These are phyloP conservation scores for Tricholoma furcatifolium DNA, from an alignment of 768 basidiomycete species.

Conservation along the genomic window DNA sequence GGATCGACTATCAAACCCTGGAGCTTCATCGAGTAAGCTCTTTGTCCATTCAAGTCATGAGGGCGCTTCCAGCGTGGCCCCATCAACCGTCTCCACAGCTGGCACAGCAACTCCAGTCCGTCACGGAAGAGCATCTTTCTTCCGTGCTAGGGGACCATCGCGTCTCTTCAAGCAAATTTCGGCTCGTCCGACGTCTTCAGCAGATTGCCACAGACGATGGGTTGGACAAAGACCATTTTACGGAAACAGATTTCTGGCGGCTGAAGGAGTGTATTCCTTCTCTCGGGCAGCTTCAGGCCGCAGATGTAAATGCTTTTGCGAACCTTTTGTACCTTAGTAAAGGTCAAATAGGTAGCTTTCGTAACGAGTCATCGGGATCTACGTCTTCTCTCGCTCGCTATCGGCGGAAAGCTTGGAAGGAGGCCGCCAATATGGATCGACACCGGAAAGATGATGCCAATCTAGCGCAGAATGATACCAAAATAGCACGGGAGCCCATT, in stretches of 20 bases:
- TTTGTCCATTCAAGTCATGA: conserved; percentile 42
- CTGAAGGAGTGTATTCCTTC: conserved; percentile 76
- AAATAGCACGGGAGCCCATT: conserved; percentile 41
- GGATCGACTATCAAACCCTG: conserved; percentile 7
- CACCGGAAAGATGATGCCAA: conserved; percentile 16
- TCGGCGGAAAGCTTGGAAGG: conserved; percentile 21
- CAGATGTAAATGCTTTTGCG: conserved; percentile 74
- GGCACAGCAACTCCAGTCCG: conserved; percentile 40
- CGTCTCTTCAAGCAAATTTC: conserved; percentile 76
- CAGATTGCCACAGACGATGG: conserved; percentile 40
- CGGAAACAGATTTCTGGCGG: conserved; percentile 74
- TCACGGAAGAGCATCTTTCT: conserved; percentile 48
- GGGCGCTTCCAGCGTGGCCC: conserved; percentile 77
- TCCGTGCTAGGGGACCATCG: conserved; percentile 54
- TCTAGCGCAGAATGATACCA: conserved; percentile 16
- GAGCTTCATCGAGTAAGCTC: conserved; percentile 36
- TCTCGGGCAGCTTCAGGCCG: conserved; percentile 49
- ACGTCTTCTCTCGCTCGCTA: conserved; percentile 43
- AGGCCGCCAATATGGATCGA: too few species aligned
- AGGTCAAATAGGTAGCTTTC: conserved; percentile 63
- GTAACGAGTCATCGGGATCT: conserved; percentile 44
- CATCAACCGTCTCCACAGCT: conserved; percentile 53
- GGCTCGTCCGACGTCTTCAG: conserved; percentile 64
- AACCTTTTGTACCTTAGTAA: conserved; percentile 56
- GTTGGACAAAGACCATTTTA: conserved; percentile 46